Evolutionary conservation across 352 stramenopile genomes (phyloP), one percentile per base, ranked within the genome.

Genomic region (Phytopythium vexans): DNA sequence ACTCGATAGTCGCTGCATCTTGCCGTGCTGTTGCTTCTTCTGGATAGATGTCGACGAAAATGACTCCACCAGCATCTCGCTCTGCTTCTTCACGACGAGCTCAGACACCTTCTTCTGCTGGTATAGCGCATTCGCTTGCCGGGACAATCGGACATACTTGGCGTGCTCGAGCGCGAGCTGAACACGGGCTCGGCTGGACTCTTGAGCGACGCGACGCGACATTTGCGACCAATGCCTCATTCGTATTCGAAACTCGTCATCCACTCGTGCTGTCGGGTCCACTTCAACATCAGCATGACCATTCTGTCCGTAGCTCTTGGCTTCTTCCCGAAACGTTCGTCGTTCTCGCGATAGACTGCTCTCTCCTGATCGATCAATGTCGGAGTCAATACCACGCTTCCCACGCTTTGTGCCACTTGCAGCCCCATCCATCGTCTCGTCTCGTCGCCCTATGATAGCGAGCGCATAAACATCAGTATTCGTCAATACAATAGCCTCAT

Each of bases 41-140:
- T 71, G 52, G 52, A 64, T 59, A 41, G 56, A 40, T 6, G 60
- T 74, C 44, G 46, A 51, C 1, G 55, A 68, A 12, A 67, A 52
- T 3, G 73, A 61, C 2, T 58, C 62, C 12, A 76, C 68, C 62
- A 92, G 73, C 6, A 82, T 68, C 7, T 66, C 65, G 40, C 76
- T 88, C 45, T 92, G 81, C 12, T 70, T 63, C 34, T 82, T 62
- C 7, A 88, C 71, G 12, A 92, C 77, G 3, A 72, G 32, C 45
- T 88, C 71, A 0, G 74, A 70, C 3, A 89, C 68, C 15, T 76
- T 79, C 40, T 88, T 79, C 38, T 82, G 68, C n/a, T 89, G 82
- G 42, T 61, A 44, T 44, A 84, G 62, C n/a, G 60, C 58, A 5
- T 83, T 62, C 2, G 64, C 66, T 16, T 64, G 48, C 3, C 70